These are phyloP conservation scores for Termitomyces titanicus DNA, from an alignment of 768 basidiomycete genomes.

Conservation along the genomic window DNA sequence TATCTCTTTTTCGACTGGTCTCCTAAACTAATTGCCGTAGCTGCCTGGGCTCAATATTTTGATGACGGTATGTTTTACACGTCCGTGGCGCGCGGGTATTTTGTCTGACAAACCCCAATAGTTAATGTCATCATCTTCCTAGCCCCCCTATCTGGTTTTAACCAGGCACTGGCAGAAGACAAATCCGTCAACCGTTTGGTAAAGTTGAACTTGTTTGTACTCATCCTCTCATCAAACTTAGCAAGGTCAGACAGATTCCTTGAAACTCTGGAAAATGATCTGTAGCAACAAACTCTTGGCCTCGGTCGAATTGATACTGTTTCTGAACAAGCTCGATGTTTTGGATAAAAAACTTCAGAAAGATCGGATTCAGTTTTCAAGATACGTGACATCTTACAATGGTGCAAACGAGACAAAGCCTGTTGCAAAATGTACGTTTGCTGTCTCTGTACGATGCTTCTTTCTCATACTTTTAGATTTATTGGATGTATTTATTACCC, in stretches of 20 bases:
- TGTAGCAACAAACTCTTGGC: slow-evolving; percentile 56
- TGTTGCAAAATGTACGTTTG: slow-evolving; percentile 48
- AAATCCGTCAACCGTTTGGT: slow-evolving; percentile 57
- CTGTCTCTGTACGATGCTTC: slow-evolving; percentile 4
- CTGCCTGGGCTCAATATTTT: slow-evolving; percentile 68
- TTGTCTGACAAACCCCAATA: slow-evolving; percentile 16
- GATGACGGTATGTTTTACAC: slow-evolving; percentile 48
- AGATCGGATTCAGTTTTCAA: slow-evolving; percentile 45
- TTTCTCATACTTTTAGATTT: slow-evolving; percentile 34
- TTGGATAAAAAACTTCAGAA: slow-evolving; percentile 48
- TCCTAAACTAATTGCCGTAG: slow-evolving; percentile 24
- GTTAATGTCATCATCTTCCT: slow-evolving; percentile 67
- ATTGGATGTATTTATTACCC: slow-evolving; percentile 43
- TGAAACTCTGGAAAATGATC: slow-evolving; percentile 56
- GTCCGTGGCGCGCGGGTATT: background rate
- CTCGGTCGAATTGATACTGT: slow-evolving; percentile 51
- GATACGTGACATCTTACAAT: slow-evolving; percentile 52
- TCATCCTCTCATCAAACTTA: background rate
- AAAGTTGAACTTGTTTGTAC: slow-evolving; percentile 13
- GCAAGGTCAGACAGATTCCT: slow-evolving; percentile 44
- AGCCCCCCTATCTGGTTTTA: slow-evolving; percentile 62
- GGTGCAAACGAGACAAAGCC: slow-evolving; percentile 48
- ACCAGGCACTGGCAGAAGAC: slow-evolving; percentile 61
- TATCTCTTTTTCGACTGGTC: background rate
- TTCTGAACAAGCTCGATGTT: slow-evolving; percentile 64